Evolutionary conservation across 495 filamentous ascomycete species (phyloP), one percentile per base, ranked within the genome.

Genomic region (Aspergillus biplanus): DNA sequence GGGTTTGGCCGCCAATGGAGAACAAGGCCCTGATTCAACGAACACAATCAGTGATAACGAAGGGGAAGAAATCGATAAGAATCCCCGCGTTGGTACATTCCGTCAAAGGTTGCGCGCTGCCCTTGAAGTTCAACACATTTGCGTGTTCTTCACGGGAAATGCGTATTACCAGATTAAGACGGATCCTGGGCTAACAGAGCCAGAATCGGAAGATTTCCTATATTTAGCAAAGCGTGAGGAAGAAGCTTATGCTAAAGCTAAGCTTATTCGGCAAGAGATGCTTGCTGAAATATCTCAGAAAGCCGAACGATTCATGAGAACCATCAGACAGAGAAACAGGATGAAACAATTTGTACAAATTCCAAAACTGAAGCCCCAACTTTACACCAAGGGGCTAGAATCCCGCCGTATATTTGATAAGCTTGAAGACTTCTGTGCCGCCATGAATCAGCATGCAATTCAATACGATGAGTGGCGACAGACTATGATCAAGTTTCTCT

Each of bases 61-160:
- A 16, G 79, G 71, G 0, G 79, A 82, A 66, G 80, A 82, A 53
- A 62, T 63, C 7, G 75, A 76, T n/a, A 81, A 80, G 27, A 78
- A 77, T 59, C 78, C 72, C 65, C 80, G 70, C 48, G 67, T 90
- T 31, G 81, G 84, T 32, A 80, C 85, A n/a, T 82, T 84, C 49
- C 84, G 87, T 34, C 86, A 88, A 47, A 84, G 84, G 47, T 80
- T 98, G 2, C 84, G 92, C 16, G 74, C 75, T 42, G 85, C 92
- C 18, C 81, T 97, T 4, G 91, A 96, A 71, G 70, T 96, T 44
- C 85, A 93, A 64, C 94, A 97, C 67, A 85, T 87, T 61, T 92
- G 89, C 46, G 80, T 85, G 0, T 98, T 97, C 73, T 97, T 96
- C 71, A 86, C 87, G 16, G 92, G 87, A 33, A 97, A 92, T 64